A percentile compares a stretch with the other conserved stretches of the same genome.
Conservation (phyloP, 176 grass and related monocot genomes). For the Chloris gayana region DNA sequence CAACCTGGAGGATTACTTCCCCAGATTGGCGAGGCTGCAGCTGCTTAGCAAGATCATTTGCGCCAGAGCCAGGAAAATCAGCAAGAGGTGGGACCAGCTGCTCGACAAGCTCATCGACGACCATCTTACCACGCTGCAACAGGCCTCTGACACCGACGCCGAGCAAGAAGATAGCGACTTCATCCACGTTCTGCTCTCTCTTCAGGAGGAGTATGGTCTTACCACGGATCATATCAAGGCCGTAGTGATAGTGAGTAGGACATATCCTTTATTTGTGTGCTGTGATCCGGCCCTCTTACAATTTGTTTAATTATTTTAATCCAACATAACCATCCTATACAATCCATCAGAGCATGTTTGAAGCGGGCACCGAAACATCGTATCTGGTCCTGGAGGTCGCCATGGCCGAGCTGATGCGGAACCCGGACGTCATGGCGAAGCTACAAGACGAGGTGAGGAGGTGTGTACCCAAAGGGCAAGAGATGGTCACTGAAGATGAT, state of each 20-base stretch:
- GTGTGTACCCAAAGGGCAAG: not conserved
- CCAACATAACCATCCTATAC: too few species aligned
- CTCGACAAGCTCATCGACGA: constrained; percentile 42
- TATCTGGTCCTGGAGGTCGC: too few species aligned
- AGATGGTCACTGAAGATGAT: constrained; percentile 34
- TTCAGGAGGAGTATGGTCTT: not conserved
- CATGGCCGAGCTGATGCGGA: too few species aligned
- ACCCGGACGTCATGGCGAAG: too few species aligned
- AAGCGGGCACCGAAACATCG: too few species aligned
- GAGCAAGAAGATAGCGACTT: not conserved
- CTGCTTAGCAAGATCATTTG: not conserved
- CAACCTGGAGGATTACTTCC: constrained; percentile 40
- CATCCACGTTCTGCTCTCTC: not conserved
- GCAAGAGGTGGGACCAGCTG: constrained; percentile 38
- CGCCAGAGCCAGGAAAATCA: not conserved
- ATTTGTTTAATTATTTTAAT: too few species aligned
- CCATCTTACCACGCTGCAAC: not conserved
- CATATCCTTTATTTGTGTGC: too few species aligned
- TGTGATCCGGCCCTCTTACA: too few species aligned
- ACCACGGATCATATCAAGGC: not conserved
- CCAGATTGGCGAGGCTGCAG: not conserved
- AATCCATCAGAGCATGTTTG: too few species aligned
- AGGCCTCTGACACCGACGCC: too few species aligned
- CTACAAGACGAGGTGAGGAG: constrained; percentile 26
- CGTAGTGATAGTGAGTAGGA: not conserved